phyloP scores from a whole-genome alignment of 768 basidiomycete genomes.

The Mycena chlorophos region DNA sequence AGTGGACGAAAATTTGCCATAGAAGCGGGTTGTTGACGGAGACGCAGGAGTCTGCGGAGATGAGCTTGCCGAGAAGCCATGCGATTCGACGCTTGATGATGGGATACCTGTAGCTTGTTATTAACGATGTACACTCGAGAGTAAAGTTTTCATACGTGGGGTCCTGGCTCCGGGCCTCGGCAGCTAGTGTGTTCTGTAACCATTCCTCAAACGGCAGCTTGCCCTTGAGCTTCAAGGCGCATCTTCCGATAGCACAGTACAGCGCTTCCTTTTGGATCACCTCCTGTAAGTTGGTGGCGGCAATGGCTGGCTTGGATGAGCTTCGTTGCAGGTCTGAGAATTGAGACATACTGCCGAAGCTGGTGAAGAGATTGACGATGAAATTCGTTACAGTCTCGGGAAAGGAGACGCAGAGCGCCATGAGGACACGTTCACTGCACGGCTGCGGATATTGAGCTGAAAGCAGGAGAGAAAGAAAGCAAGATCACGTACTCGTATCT shows the following conservation, averaged over 20 bases:
- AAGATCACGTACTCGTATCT: conserved; percentile 67
- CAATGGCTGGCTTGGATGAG: conserved; percentile 37
- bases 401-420: conserved; percentile 75
- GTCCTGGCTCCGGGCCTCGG: conserved; percentile 61
- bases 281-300: conserved; percentile 52
- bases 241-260: conserved; percentile 88
- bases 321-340: conserved; percentile 1
- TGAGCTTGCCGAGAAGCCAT: conserved; percentile 88
- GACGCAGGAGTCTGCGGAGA: conserved; percentile 65
- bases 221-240: conserved; percentile 60
- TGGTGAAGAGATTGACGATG: conserved; percentile 58
- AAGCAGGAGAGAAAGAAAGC: neutral
- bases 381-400: conserved; percentile 67
- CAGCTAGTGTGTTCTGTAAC: conserved; percentile 58
- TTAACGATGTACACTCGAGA: conserved; percentile 2
- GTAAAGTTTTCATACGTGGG: conserved; percentile 46
- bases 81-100: conserved; percentile 95
- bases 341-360: conserved; percentile 51
- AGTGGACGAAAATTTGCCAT: conserved; percentile 80
- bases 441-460: conserved; percentile 49
- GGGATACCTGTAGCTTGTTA: conserved; percentile 58
- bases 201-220: conserved; percentile 70
- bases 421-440: conserved; percentile 89
- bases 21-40: conserved; percentile 60
- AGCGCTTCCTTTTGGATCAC: conserved; percentile 82